These are phyloP conservation scores for Sporothrix humicola DNA, from an alignment of 2,329 filamentous ascomycete species.

Conservation along the genomic window DNA sequence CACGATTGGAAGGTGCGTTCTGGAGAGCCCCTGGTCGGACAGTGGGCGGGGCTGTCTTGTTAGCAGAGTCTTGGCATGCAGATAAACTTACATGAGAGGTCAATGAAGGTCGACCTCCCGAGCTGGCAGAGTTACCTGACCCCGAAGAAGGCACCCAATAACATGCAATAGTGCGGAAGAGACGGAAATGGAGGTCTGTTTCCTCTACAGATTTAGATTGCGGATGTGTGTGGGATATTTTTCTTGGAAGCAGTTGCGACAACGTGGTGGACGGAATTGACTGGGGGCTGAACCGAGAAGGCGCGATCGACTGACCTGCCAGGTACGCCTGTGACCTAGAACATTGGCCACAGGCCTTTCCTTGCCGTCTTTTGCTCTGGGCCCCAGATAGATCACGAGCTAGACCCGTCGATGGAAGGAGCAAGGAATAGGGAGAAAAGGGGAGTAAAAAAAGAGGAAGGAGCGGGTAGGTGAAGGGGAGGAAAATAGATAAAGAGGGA, in stretches of 20 bases:
- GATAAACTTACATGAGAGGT: background rate
- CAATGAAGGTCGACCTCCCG: background rate
- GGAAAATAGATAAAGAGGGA: conserved; percentile 16
- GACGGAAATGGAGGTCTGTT: background rate
- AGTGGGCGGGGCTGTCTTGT: background rate
- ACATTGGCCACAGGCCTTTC: background rate
- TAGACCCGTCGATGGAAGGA: background rate
- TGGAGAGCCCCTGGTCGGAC: conserved; percentile 10
- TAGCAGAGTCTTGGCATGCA: conserved; percentile 26
- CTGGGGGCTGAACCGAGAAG: conserved; percentile 11
- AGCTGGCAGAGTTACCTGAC: too few species aligned
- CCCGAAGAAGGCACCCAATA: background rate
- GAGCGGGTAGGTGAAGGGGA: too few species aligned
- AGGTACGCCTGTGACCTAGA: too few species aligned
- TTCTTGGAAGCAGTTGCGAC: background rate
- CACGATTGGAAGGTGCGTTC: conserved; percentile 33
- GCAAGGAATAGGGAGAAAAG: too few species aligned
- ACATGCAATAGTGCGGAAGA: conserved; percentile 8
- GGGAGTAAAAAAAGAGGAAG: too few species aligned
- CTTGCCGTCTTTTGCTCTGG: background rate
- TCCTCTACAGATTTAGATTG: background rate
- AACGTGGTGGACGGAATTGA: background rate
- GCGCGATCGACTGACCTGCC: background rate
- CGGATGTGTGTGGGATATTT: background rate
- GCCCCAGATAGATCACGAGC: background rate